Evolutionary conservation across 2,329 filamentous ascomycete species (phyloP).

Genomic region (Fusarium nygamai): DNA sequence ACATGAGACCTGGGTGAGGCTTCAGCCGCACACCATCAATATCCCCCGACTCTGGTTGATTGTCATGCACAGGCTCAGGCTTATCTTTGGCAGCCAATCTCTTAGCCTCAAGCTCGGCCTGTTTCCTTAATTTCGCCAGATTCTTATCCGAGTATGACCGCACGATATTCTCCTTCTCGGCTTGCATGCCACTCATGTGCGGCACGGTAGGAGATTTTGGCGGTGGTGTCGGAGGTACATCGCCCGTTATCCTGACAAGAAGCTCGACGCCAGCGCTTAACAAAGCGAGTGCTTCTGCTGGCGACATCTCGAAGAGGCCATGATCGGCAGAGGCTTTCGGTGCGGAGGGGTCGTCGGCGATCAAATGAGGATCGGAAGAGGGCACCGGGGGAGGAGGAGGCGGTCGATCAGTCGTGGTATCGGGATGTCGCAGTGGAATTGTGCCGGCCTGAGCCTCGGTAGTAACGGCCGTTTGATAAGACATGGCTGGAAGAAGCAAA

Average conservation of each 20-base stretch:
- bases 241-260: constrained; percentile 77
- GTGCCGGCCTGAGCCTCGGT: constrained; percentile 35
- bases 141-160: constrained; percentile 67
- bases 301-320: constrained; percentile 78
- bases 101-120: constrained; percentile 49
- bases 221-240: constrained; percentile 83
- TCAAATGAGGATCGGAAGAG: constrained; percentile 50
- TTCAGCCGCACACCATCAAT: constrained; percentile 67
- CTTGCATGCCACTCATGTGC: constrained; percentile 71
- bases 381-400: constrained; percentile 59
- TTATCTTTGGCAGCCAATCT: constrained; percentile 30
- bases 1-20: constrained; percentile 46
- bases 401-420: constrained; percentile 37
- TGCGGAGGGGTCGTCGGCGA: constrained; percentile 37
- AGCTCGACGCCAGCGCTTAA: constrained; percentile 78
- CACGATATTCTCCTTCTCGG: constrained; percentile 69
- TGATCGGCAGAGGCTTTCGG: constrained; percentile 53
- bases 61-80: background rate
- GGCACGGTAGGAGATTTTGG: constrained; percentile 71
- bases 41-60: constrained; percentile 39
- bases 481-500: constrained; percentile 32
- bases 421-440: constrained; percentile 33
- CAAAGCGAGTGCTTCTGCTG: constrained; percentile 80
- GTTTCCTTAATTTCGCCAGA: constrained; percentile 56
- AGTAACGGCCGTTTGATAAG: constrained; percentile 34